phyloP scores from a whole-genome alignment of 176 grass and related monocot genomes.

The Neostapfia colusana region DNA sequence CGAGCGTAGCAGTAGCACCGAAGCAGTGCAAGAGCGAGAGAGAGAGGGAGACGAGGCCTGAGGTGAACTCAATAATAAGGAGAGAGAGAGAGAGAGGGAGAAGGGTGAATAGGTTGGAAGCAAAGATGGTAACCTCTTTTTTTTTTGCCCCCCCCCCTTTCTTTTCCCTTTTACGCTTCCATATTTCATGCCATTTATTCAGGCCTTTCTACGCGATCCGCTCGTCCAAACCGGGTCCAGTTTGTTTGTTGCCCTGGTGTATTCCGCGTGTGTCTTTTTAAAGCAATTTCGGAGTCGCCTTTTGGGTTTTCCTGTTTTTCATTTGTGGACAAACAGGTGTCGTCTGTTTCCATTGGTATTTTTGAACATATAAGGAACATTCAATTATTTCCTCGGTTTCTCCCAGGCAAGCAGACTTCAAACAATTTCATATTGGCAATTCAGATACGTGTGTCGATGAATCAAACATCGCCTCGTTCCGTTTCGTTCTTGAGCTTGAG shows the following conservation, averaged over 20 bases:
- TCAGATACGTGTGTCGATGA: too few relatives aligned
- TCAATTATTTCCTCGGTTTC: not conserved
- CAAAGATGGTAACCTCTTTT: conserved; percentile 55
- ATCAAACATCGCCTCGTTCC: too few relatives aligned
- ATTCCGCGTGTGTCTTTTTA: conserved; percentile 12
- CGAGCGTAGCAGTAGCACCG: conserved; percentile 13
- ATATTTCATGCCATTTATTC: conserved; percentile 46
- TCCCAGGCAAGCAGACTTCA: not conserved
- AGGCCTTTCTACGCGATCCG: not conserved
- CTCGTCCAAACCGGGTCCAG: not conserved
- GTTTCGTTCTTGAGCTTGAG: too few relatives aligned
- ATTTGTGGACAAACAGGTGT: not conserved
- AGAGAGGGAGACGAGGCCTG: not conserved
- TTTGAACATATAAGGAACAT: not conserved
- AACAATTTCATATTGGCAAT: too few relatives aligned
- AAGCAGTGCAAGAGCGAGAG: not conserved
- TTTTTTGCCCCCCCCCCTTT: not conserved
- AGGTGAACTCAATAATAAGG: conserved; percentile 9
- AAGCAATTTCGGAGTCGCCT: not conserved
- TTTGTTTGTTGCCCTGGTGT: not conserved
- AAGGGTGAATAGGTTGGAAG: conserved; percentile 1
- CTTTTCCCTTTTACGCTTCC: conserved; percentile 38
- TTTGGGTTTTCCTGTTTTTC: conserved; percentile 14
- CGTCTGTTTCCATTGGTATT: not conserved
- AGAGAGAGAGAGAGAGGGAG: not conserved